phyloP scores from a whole-genome alignment of 495 filamentous ascomycete species.

The Aspergillus wentii region DNA sequence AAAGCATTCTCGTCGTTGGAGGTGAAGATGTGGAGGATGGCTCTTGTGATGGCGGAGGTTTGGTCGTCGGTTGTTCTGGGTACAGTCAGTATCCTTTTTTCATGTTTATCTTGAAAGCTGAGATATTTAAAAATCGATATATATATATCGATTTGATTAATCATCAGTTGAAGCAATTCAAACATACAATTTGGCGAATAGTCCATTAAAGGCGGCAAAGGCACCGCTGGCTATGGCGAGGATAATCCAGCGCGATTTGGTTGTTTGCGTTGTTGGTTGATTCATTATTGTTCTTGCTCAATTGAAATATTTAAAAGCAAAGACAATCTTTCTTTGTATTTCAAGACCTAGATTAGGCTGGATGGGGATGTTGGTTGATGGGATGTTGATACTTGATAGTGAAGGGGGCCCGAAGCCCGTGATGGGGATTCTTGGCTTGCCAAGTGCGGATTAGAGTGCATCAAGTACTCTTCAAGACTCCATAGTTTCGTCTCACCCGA shows the following conservation, averaged over 20 bases:
- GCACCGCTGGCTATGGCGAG: conserved; percentile 80
- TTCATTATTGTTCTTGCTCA: not conserved
- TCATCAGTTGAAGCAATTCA: too few species aligned
- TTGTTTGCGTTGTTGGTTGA: conserved; percentile 6
- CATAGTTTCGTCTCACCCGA: too few species aligned
- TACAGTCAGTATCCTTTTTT: conserved; percentile 3
- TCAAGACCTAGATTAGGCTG: too few species aligned
- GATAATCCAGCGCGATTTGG: conserved; percentile 60
- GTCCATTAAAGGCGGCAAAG: conserved; percentile 89
- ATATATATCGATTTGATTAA: not conserved
- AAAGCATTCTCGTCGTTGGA: conserved; percentile 35
- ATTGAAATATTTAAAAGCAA: too few species aligned
- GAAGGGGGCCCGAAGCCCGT: too few species aligned
- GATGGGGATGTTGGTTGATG: too few species aligned
- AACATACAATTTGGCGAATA: conserved; percentile 90
- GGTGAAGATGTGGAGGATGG: conserved; percentile 58
- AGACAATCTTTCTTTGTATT: too few species aligned
- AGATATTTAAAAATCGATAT: conserved; percentile 1
- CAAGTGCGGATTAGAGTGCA: too few species aligned
- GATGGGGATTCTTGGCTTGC: too few species aligned
- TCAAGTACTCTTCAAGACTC: too few species aligned
- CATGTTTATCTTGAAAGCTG: not conserved
- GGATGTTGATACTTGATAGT: too few species aligned
- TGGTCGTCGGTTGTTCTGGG: conserved; percentile 78
- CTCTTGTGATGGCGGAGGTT: conserved; percentile 63